Evolutionary conservation across 2,329 filamentous ascomycete genomes (phyloP).

Genomic region (Anisogramma anomala): DNA sequence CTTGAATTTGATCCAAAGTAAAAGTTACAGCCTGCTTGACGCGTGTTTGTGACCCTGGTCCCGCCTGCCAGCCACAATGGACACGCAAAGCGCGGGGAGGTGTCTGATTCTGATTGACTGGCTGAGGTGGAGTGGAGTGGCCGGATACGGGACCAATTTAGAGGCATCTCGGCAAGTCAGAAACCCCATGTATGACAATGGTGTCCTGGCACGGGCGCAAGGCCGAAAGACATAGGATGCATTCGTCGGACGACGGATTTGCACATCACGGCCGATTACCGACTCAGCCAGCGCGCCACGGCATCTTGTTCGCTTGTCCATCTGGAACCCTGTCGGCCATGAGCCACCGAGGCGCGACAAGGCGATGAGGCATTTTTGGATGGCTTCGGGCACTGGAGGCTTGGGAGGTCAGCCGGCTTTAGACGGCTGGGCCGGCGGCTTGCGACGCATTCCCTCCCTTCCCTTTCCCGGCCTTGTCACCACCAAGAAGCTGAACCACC

Average conservation of each 20-base stretch:
- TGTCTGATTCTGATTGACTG: constrained; percentile 7
- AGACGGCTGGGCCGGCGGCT: too few species aligned
- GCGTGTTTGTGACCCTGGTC: neutral
- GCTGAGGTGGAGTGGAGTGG: neutral
- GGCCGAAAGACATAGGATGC: neutral
- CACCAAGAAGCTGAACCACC: too few species aligned
- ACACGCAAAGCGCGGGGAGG: neutral
- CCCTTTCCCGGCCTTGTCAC: too few species aligned
- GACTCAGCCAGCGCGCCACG: neutral
- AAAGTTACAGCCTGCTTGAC: neutral
- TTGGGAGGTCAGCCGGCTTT: too few species aligned
- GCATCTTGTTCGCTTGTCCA: neutral
- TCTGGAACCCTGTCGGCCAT: neutral
- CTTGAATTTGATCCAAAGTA: neutral
- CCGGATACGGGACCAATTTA: neutral
- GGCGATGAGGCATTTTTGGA: neutral
- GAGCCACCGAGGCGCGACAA: too few species aligned
- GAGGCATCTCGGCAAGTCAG: neutral
- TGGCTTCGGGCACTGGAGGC: too few species aligned
- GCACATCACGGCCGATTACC: neutral
- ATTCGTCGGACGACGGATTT: neutral
- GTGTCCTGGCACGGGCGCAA: neutral
- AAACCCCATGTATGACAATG: neutral
- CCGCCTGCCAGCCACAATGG: neutral
- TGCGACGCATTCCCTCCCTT: too few species aligned